Percentiles rank a stretch among this genome's conserved stretches.
Evolutionary conservation across 2,329 filamentous ascomycete genomes (phyloP).

Genomic region (Claviceps pazoutovae): DNA sequence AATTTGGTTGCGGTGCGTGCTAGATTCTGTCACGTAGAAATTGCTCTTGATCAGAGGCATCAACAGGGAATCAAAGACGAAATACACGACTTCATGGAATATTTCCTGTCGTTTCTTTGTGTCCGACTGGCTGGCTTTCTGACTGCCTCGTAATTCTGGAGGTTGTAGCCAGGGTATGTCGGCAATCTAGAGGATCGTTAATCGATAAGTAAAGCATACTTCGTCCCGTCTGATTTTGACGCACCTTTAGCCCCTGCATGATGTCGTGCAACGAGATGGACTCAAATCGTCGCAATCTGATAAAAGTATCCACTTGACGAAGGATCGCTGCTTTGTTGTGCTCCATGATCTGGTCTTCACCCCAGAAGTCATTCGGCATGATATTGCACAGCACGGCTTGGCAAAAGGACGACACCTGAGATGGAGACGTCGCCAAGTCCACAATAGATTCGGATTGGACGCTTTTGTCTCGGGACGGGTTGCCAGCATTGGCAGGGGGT

Average conservation of each 20-base stretch:
- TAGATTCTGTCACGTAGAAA: slow-evolving; percentile 92
- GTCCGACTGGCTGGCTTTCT: slow-evolving; percentile 58
- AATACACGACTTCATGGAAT: slow-evolving; percentile 78
- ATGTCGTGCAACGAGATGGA: slow-evolving; percentile 66
- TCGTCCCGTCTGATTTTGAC: not conserved
- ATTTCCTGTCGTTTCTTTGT: slow-evolving; percentile 63
- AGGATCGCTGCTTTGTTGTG: slow-evolving; percentile 52
- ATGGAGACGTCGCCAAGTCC: slow-evolving; percentile 50
- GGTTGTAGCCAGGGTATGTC: slow-evolving; percentile 60
- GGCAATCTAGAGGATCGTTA: slow-evolving; percentile 35
- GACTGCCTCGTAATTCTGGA: slow-evolving; percentile 24
- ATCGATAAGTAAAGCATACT: not conserved
- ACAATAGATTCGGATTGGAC: slow-evolving; percentile 33
- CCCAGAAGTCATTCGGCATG: slow-evolving; percentile 66
- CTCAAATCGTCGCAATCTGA: slow-evolving; percentile 69
- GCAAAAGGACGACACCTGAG: slow-evolving; percentile 75
- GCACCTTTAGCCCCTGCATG: slow-evolving; percentile 60
- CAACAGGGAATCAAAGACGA: slow-evolving; percentile 79
- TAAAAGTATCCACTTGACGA: slow-evolving; percentile 60
- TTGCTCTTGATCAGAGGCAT: slow-evolving; percentile 76
- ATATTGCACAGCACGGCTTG: slow-evolving; percentile 59
- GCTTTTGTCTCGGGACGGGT: not conserved
- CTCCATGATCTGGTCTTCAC: slow-evolving; percentile 33
- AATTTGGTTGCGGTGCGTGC: slow-evolving; percentile 60
- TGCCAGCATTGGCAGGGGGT: not conserved